Percentiles rank a stretch among this genome's conserved stretches.
These are phyloP conservation scores for Amphirosellinia nigrospora DNA, from an alignment of 495 filamentous ascomycete genomes.

Conservation along the genomic window DNA sequence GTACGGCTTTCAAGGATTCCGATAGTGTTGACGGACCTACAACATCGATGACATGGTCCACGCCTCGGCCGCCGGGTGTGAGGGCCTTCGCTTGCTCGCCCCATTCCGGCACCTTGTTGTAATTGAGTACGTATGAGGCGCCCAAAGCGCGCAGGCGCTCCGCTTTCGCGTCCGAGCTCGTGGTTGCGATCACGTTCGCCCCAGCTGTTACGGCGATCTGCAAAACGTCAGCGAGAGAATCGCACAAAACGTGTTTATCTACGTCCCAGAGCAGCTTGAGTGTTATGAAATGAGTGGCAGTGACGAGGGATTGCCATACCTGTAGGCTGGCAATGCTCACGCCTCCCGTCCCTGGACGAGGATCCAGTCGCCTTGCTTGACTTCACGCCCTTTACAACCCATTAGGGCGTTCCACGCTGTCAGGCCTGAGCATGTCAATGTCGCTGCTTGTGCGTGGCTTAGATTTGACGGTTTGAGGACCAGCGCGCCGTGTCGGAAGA, in stretches of 20 bases:
- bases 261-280: not conserved
- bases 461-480: conserved; percentile 64
- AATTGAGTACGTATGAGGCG: conserved; percentile 18
- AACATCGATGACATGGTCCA: conserved; percentile 29
- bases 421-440: conserved; percentile 13
- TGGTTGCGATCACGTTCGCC: conserved; percentile 28
- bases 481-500: conserved; percentile 64
- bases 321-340: not conserved
- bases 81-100: conserved; percentile 18
- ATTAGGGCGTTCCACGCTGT: conserved; percentile 50
- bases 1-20: not conserved
- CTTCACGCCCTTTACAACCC: not conserved
- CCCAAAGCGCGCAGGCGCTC: conserved; percentile 25
- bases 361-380: not conserved
- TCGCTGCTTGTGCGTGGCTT: conserved; percentile 56
- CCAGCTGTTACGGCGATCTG: conserved; percentile 16
- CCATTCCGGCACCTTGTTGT: not conserved
- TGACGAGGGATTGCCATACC: not conserved
- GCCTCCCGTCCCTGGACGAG: not conserved
- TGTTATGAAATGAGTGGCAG: not conserved
- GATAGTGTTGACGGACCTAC: conserved; percentile 47
- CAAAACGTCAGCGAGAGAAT: not conserved
- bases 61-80: conserved; percentile 25
- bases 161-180: conserved; percentile 25
- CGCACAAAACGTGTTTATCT: not conserved